A percentile compares a stretch with the other conserved stretches of the same genome.
Conservation (phyloP, 208 protist species). For the Porcisia hertigi region DNA sequence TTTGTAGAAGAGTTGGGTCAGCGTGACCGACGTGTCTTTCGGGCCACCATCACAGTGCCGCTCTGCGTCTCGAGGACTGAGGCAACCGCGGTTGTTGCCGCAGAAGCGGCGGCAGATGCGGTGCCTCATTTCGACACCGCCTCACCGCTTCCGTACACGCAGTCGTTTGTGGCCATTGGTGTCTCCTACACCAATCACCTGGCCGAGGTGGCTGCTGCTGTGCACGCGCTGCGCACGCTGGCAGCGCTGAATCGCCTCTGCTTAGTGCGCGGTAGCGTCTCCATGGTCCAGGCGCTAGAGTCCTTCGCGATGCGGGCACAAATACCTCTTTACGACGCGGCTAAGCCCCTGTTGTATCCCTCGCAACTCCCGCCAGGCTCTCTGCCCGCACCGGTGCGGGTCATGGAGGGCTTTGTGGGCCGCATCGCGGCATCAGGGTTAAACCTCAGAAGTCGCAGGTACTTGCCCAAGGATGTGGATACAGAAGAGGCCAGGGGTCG, state of each 20-base stretch:
- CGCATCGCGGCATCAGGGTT: conserved; percentile 15
- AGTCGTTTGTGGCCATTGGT: conserved; percentile 79
- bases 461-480: not conserved
- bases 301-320: conserved; percentile 16
- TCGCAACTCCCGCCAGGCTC: conserved; percentile 3
- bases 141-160: conserved; percentile 17
- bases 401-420: conserved; percentile 31
- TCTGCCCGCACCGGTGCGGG: conserved; percentile 25
- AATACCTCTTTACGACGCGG: conserved; percentile 8
- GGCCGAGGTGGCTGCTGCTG: conserved; percentile 66
- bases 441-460: not conserved
- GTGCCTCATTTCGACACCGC: not conserved
- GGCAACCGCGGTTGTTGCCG: not conserved
- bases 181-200: conserved; percentile 47
- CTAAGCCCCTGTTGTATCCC: conserved; percentile 10
- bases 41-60: conserved; percentile 75
- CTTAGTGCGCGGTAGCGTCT: not conserved
- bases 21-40: conserved; percentile 56
- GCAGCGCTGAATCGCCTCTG: conserved; percentile 41
- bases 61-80: conserved; percentile 15
- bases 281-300: conserved; percentile 17
- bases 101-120: not conserved
- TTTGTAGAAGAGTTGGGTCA: conserved; percentile 71
- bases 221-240: conserved; percentile 73
- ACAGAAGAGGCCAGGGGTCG: not conserved